Evolutionary conservation across 192 early-diverging fungal species (phyloP).

Genomic region (Mortierella hygrophila): DNA sequence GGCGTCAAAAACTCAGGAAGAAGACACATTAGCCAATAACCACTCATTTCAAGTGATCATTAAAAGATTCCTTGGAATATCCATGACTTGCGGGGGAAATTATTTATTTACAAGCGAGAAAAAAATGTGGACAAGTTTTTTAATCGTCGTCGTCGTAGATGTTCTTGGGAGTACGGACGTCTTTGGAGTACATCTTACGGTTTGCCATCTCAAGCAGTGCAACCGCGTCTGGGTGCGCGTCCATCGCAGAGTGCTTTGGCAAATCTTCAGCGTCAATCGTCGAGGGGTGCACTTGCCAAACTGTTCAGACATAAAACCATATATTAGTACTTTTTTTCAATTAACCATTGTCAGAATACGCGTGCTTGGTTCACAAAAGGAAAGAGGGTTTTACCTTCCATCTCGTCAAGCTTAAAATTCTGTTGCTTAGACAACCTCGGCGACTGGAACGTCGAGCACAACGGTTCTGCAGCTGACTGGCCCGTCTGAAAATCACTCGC

Average conservation of each 20-base stretch:
- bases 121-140: not conserved
- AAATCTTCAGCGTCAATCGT: slow-evolving; percentile 56
- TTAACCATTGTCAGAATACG: too few species aligned
- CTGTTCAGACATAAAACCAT: slow-evolving; percentile 41
- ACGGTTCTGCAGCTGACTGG: slow-evolving; percentile 68
- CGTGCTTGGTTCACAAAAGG: too few species aligned
- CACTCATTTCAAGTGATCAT: not conserved
- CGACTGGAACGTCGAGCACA: slow-evolving; percentile 75
- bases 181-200: slow-evolving; percentile 77
- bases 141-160: slow-evolving; percentile 34
- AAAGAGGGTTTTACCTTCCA: slow-evolving; percentile 66
- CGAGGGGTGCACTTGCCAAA: slow-evolving; percentile 75
- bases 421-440: slow-evolving; percentile 63
- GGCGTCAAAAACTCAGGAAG: not conserved
- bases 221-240: slow-evolving; percentile 73
- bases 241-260: slow-evolving; percentile 67
- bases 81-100: not conserved
- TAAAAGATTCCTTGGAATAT: not conserved
- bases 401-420: slow-evolving; percentile 72
- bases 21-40: not conserved
- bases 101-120: not conserved
- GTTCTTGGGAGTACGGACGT: slow-evolving; percentile 62
- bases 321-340: not conserved
- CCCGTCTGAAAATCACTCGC: slow-evolving; percentile 71
- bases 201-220: slow-evolving; percentile 81